These are phyloP conservation scores for Pseudotsuga menziesii DNA, from an alignment of 75 land plant genomes.

Conservation along the genomic window DNA sequence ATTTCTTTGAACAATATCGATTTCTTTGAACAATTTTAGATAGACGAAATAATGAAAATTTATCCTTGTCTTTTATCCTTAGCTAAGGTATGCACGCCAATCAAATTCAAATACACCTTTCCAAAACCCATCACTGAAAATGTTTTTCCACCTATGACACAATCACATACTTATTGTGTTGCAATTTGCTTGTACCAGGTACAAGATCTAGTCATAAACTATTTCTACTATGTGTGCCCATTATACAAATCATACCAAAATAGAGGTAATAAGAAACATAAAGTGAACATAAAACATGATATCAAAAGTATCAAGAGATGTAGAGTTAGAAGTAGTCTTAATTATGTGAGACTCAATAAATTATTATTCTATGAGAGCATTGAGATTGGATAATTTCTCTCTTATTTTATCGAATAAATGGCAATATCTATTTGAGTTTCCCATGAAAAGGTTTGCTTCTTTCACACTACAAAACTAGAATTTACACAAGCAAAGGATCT, in stretches of 20 bases:
- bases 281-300: neutral
- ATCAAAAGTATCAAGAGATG: neutral
- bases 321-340: neutral
- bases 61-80: too few species aligned
- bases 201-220: neutral
- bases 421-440: neutral
- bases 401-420: neutral
- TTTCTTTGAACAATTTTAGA: too few species aligned
- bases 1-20: too few species aligned
- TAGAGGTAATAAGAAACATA: neutral
- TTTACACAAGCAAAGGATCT: too few species aligned
- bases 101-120: slow-evolving; percentile 65
- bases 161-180: slow-evolving; percentile 49
- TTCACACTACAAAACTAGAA: neutral
- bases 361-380: neutral
- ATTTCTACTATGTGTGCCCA: neutral
- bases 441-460: neutral
- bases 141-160: slow-evolving; percentile 55
- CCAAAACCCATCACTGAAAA: slow-evolving; percentile 67
- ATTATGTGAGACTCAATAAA: neutral
- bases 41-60: too few species aligned
- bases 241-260: neutral
- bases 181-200: slow-evolving; percentile 45
- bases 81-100: slow-evolving; percentile 26
- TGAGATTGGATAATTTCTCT: neutral